These are phyloP conservation scores for Hymenochaete sp. DNA, from an alignment of 1,284 basidiomycete genomes.

Conservation along the genomic window DNA sequence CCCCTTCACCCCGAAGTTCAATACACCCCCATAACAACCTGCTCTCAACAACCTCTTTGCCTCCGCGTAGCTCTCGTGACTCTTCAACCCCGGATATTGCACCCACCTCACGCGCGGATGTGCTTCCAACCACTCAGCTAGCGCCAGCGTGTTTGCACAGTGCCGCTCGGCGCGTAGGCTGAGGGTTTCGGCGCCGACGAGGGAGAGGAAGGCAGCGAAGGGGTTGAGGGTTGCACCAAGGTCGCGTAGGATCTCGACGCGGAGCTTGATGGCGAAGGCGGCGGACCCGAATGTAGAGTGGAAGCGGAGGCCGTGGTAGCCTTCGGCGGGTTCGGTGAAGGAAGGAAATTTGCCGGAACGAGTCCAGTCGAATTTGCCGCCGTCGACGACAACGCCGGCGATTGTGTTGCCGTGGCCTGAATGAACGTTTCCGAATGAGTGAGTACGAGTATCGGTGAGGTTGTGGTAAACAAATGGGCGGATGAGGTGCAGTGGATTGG, in stretches of 20 bases:
- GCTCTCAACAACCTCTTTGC: slow-evolving; percentile 55
- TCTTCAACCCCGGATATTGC: slow-evolving; percentile 67
- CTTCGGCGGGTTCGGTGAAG: slow-evolving; percentile 76
- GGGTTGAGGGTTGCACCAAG: slow-evolving; percentile 72
- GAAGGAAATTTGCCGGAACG: slow-evolving; percentile 70
- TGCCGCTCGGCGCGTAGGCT: slow-evolving; percentile 73
- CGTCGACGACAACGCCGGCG: slow-evolving; percentile 75
- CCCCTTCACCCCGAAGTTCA: slow-evolving; percentile 78
- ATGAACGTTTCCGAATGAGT: too few relatives aligned
- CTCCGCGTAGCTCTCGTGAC: slow-evolving; percentile 53
- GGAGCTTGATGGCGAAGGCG: slow-evolving; percentile 69
- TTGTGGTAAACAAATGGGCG: background rate
- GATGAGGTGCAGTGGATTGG: background rate
- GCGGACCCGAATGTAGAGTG: slow-evolving; percentile 66
- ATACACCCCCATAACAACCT: slow-evolving; percentile 64
- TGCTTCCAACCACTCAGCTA: slow-evolving; percentile 67
- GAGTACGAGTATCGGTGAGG: background rate
- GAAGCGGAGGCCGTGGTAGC: slow-evolving; percentile 76
- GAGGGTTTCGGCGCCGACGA: slow-evolving; percentile 84
- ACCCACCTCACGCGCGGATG: slow-evolving; percentile 76
- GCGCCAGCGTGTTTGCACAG: slow-evolving; percentile 62
- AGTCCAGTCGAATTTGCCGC: slow-evolving; percentile 83
- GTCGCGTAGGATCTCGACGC: slow-evolving; percentile 71
- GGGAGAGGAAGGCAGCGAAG: slow-evolving; percentile 75
- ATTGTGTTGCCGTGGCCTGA: slow-evolving; percentile 83